phyloP scores from a whole-genome alignment of 768 basidiomycete genomes.

The Boletus speciosus region DNA sequence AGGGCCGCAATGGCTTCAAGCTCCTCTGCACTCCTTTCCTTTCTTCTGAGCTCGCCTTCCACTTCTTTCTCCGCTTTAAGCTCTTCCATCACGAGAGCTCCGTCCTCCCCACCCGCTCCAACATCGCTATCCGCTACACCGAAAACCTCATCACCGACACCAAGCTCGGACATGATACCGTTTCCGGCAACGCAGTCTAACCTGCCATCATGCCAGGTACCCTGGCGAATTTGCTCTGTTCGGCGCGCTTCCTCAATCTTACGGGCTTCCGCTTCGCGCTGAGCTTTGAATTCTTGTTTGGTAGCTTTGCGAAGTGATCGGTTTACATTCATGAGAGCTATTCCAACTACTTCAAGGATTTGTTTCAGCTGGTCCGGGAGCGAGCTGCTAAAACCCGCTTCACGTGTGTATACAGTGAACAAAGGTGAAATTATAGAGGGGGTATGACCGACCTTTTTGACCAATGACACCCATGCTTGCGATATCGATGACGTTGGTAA shows the following conservation, averaged over 20 bases:
- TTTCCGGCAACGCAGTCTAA: constrained; percentile 83
- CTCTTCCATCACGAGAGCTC: constrained; percentile 12
- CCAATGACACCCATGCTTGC: constrained; percentile 93
- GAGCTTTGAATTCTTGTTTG: constrained; percentile 37
- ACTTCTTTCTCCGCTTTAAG: constrained; percentile 28
- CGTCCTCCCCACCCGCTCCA: constrained; percentile 8
- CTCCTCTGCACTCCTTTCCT: constrained; percentile 39
- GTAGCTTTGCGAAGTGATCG: constrained; percentile 45
- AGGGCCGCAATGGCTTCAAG: constrained; percentile 54
- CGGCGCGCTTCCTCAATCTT: constrained; percentile 38
- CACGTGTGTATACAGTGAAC: not conserved
- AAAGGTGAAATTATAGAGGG: not conserved
- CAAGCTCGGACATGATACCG: constrained; percentile 83
- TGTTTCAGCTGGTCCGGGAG: constrained; percentile 80
- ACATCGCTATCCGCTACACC: constrained; percentile 32
- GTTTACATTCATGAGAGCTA: constrained; percentile 64
- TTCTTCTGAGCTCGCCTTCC: constrained; percentile 30
- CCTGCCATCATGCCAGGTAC: constrained; percentile 83
- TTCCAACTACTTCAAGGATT: constrained; percentile 75
- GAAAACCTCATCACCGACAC: constrained; percentile 71
- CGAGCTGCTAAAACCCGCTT: constrained; percentile 81
- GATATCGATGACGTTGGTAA: constrained; percentile 85
- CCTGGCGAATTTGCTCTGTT: constrained; percentile 51
- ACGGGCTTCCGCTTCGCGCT: constrained; percentile 34
- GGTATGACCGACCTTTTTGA: constrained; percentile 64